Evolutionary conservation across 352 stramenopile genomes (phyloP), one percentile per base, ranked within the genome.

Genomic region (Globisporangium spinosum): DNA sequence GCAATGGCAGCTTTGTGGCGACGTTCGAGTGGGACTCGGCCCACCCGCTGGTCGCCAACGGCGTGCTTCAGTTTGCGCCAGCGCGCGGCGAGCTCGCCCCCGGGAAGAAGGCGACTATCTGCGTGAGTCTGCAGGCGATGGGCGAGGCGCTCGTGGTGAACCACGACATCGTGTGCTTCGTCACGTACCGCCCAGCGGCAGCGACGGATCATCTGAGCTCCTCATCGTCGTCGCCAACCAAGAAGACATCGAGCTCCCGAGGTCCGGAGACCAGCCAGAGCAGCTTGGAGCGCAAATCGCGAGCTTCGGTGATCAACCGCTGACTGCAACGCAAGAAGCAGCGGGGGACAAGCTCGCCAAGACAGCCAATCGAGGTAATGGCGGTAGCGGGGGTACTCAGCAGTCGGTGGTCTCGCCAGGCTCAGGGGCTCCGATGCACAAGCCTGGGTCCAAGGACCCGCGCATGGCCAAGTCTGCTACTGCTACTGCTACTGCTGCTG

Each of bases 281-380:
- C 10, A 71, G 25, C 8, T 5, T 35, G 25, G 40, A 70, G 12
- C 20, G 34, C 2, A 60, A 74, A 4, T 35, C 57, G 20, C 71
- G 79, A 57, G 74, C 61, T 20, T 91, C 83, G 0, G 81, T 91
- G 9, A 84, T 91, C 56, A 79, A 75, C 54, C 77, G 78, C 40
- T 91, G 0, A 91, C 77, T 13, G 80, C 79, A 22, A 85, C 83
- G 3, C 83, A 90, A 47, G 77, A 88, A 40, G 83, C 83, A 25
- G 73, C 79, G 13, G 60, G 58, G 15, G 73, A 83, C 49, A 80
- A 82, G 22, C 10, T 38, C 7, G 10, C 29, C 15, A 67, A 58
- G 56, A 32, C 56, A 43, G 15, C 27, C 34, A 22, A 8, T 13
- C 34, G 38, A 17, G 22, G 1, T 22, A 27, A 5, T 54, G n/a